Conservation (phyloP, 140 eudicot species). For the Erigeron philadelphicus region DNA sequence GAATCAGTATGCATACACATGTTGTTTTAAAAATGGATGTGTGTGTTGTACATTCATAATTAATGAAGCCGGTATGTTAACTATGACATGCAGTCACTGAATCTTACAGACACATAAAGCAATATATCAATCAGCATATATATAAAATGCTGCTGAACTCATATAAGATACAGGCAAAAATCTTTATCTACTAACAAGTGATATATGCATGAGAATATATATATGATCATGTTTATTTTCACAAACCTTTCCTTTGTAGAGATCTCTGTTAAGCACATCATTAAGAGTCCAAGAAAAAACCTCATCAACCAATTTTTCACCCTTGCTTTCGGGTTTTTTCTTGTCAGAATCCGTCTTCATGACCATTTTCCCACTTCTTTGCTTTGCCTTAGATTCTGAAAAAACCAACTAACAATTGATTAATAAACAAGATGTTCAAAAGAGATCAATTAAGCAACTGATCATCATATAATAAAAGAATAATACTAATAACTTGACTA, state of each 20-base stretch:
- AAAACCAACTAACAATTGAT: too few species aligned
- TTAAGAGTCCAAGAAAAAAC: constrained; percentile 36
- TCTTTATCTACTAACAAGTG: not conserved
- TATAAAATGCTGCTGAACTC: too few species aligned
- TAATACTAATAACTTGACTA: too few species aligned
- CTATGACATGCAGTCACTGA: too few species aligned
- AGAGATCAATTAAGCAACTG: too few species aligned
- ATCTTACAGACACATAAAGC: too few species aligned
- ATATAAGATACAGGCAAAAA: not conserved
- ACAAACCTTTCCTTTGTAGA: constrained; percentile 32
- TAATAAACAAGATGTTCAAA: not conserved
- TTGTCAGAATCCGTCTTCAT: not conserved
- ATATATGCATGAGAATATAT: not conserved
- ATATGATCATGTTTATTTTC: not conserved
- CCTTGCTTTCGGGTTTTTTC: constrained; percentile 20
- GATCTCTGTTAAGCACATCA: constrained; percentile 29
- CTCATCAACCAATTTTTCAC: constrained; percentile 9
- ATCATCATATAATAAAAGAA: too few species aligned
- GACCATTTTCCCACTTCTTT: not conserved
- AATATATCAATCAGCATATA: too few species aligned
- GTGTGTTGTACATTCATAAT: too few species aligned
- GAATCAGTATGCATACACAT: too few species aligned
- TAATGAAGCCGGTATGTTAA: too few species aligned
- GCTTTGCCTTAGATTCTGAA: not conserved
- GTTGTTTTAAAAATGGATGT: too few species aligned